These are phyloP conservation scores for Boletus speciosus DNA, from an alignment of 768 basidiomycete genomes.

Conservation along the genomic window DNA sequence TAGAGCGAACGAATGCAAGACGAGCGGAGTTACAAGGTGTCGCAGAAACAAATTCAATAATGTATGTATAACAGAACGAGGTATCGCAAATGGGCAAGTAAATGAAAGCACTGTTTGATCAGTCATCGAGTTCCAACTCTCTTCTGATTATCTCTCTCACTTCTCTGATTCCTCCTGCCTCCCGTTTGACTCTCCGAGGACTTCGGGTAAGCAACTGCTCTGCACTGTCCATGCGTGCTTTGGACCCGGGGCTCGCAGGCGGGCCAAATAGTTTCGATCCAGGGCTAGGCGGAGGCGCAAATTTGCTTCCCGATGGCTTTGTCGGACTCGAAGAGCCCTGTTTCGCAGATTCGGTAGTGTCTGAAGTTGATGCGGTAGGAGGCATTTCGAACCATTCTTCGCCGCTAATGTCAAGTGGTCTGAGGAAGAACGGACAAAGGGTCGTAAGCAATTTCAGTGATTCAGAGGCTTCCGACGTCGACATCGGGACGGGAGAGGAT, in stretches of 20 bases:
- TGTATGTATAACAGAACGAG: constrained; percentile 1
- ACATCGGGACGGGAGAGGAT: constrained; percentile 79
- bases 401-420: constrained; percentile 55
- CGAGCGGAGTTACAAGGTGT: constrained; percentile 11
- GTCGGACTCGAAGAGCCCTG: constrained; percentile 34
- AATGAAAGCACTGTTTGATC: constrained; percentile 28
- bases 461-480: constrained; percentile 71
- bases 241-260: constrained; percentile 49
- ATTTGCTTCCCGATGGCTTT: constrained; percentile 29
- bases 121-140: constrained; percentile 71
- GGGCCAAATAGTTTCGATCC: constrained; percentile 33
- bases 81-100: constrained; percentile 24
- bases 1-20: constrained; percentile 3
- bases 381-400: constrained; percentile 53
- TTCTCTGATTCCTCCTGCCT: constrained; percentile 70
- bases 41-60: constrained; percentile 24
- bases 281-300: constrained; percentile 35
- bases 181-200: constrained; percentile 66
- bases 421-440: constrained; percentile 80
- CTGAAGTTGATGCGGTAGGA: constrained; percentile 21
- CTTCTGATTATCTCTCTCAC: constrained; percentile 78
- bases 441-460: constrained; percentile 62
- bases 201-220: constrained; percentile 63
- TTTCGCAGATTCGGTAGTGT: constrained; percentile 10
- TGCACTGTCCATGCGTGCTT: constrained; percentile 55